Conservation (phyloP, 1,139 yeast species). For the Candida sanyaensis region DNA sequence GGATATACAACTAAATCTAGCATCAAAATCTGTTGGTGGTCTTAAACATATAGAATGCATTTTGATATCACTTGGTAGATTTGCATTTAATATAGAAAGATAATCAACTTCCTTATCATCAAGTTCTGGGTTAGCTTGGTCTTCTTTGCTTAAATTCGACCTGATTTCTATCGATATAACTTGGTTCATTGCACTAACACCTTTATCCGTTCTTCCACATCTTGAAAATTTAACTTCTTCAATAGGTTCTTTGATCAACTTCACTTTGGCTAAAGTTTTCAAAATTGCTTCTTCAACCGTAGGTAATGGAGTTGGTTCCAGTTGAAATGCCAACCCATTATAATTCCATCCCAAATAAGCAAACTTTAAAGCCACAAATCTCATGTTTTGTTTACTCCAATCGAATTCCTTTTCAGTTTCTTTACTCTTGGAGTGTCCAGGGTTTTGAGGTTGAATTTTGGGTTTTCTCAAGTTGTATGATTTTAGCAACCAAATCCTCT, state of each 20-base stretch:
- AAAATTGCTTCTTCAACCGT: slow-evolving; percentile 83
- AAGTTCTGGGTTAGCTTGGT: slow-evolving; percentile 55
- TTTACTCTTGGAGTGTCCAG: slow-evolving; percentile 9
- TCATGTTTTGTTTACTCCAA: slow-evolving; percentile 61
- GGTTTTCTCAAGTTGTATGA: slow-evolving; percentile 46
- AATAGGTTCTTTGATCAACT: slow-evolving; percentile 64
- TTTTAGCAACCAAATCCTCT: slow-evolving; percentile 50
- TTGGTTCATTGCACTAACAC: slow-evolving; percentile 96
- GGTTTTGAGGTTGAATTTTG: not conserved
- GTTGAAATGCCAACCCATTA: slow-evolving; percentile 85
- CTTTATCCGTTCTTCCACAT: slow-evolving; percentile 96
- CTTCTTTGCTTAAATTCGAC: slow-evolving; percentile 57
- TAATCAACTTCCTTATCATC: slow-evolving; percentile 78
- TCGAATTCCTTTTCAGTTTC: slow-evolving; percentile 55
- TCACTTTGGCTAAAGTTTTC: slow-evolving; percentile 68
- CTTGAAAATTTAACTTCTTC: slow-evolving; percentile 73
- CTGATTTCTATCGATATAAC: slow-evolving; percentile 81
- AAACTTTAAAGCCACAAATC: slow-evolving; percentile 78
- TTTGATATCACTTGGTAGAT: slow-evolving; percentile 79
- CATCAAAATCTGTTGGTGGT: slow-evolving; percentile 84
- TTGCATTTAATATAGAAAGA: slow-evolving; percentile 68
- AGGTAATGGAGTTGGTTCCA: slow-evolving; percentile 72
- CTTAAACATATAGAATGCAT: slow-evolving; percentile 80
- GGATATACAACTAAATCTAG: slow-evolving; percentile 82
- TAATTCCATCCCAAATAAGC: slow-evolving; percentile 94